A percentile compares a stretch with the other conserved stretches of the same genome.
phyloP scores from a whole-genome alignment of 176 grass and related monocot genomes.

The Zoysia japonica region DNA sequence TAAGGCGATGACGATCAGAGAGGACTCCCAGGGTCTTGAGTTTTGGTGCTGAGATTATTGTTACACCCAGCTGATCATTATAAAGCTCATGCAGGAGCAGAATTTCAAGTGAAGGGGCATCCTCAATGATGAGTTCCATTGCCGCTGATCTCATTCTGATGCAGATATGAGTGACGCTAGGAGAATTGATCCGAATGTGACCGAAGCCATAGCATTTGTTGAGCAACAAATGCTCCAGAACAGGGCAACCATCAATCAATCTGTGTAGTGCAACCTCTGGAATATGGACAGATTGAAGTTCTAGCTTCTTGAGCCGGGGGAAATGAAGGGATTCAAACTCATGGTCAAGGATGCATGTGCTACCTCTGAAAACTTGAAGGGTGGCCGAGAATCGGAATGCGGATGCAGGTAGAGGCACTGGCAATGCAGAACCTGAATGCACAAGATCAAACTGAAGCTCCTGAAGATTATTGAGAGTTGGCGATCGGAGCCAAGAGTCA shows the following conservation, averaged over 20 bases:
- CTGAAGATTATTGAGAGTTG: neutral
- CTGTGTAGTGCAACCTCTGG: neutral
- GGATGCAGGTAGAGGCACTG: constrained; percentile 13
- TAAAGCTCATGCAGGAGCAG: neutral
- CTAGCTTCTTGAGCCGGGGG: neutral
- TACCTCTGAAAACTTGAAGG: neutral
- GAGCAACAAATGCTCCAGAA: neutral
- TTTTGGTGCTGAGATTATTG: neutral
- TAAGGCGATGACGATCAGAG: neutral
- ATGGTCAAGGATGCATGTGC: neutral
- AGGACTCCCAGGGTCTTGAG: neutral
- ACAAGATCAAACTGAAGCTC: neutral
- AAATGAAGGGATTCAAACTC: neutral
- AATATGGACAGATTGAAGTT: neutral
- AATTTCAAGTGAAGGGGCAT: neutral
- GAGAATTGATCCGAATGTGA: neutral
- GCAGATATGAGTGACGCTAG: neutral
- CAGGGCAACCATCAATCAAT: neutral
- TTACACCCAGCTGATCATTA: neutral
- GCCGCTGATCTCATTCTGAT: too few relatives aligned
- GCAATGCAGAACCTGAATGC: rapidly evolving
- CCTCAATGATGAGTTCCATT: neutral
- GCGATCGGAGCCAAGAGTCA: neutral
- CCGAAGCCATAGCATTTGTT: neutral
- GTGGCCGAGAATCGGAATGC: constrained; percentile 30